Evolutionary conservation across 768 basidiomycete species (phyloP), one percentile per base, ranked within the genome.

Genomic region (Brasilioporus rufonigricans): DNA sequence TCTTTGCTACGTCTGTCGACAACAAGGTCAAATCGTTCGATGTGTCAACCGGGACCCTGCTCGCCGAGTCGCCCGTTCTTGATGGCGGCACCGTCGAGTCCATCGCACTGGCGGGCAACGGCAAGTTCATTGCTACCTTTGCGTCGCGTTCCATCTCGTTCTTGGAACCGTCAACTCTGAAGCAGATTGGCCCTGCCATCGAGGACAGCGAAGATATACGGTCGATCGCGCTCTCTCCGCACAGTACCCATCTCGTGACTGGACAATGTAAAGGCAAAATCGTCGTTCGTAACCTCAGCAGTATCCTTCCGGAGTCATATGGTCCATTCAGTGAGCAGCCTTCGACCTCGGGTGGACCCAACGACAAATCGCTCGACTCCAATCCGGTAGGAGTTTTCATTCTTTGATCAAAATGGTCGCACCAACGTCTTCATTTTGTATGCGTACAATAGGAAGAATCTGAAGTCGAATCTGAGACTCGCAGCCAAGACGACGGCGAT

Each of bases 271-370:
- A 36, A 4, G 54, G 54, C 1, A 45, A 47, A 26, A 14, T 58
- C 18, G 9, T 19, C 21, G 5, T 58, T 38, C 45, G 33, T 13
- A 26, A 44, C 18, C 57, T 58, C 44, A 8, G 19, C 3, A 2
- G 16, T 18, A 4, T 41, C 44, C 32, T 57, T 32, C 24, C 36
- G 1, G 38, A 71, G 10, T 38, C 21, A 7, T 53, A 31, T 1
- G 52, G 44, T 7, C 46, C 52, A 9, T 48, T 39, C 18, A 27
- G 23, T 13, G 24, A 40, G 39, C 21, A 40, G 11, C 21, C 39
- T 38, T 38, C n/a, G 39, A 40, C 21, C 5, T 40, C 39, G 11
- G 21, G 19, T 1, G 21, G 10, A 23, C 39, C 9, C 5, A 19
- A 19, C 21, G 13, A 11, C 9, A 16, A 33, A 9, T 26, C 29